phyloP scores from a whole-genome alignment of 345 rosid genomes.

The Eucalyptus rudis region DNA sequence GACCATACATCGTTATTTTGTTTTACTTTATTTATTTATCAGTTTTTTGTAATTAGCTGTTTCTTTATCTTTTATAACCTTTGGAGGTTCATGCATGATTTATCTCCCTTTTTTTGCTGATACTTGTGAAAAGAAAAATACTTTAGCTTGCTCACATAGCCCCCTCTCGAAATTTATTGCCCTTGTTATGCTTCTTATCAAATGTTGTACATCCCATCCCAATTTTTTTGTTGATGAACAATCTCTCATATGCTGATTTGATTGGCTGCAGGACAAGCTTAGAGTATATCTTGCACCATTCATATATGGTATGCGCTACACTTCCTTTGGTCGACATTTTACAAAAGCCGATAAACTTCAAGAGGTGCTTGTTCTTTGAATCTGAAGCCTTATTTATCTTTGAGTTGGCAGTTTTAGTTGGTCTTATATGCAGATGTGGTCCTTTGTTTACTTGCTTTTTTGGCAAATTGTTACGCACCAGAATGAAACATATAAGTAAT shows the following conservation, averaged over 20 bases:
- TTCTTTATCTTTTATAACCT: not conserved
- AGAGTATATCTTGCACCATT: conserved; percentile 79
- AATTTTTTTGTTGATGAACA: not conserved
- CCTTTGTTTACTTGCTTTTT: not conserved
- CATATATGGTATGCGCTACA: conserved; percentile 66
- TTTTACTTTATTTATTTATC: not conserved
- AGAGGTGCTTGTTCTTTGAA: conserved; percentile 32
- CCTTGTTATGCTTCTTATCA: not conserved
- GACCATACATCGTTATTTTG: not conserved
- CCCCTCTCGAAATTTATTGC: not conserved
- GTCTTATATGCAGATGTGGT: too few relatives aligned
- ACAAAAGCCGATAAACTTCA: conserved; percentile 74
- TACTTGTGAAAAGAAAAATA: not conserved
- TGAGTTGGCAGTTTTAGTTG: not conserved
- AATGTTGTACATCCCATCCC: not conserved
- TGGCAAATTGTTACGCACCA: not conserved
- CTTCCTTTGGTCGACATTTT: conserved; percentile 95
- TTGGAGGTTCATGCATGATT: not conserved
- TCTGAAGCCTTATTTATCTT: not conserved
- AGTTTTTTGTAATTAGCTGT: not conserved
- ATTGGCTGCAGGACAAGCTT: conserved; percentile 57
- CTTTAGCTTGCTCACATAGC: not conserved
- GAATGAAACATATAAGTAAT: not conserved
- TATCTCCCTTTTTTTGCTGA: not conserved
- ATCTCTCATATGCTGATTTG: not conserved